phyloP scores from a whole-genome alignment of 495 filamentous ascomycete species.

The Bryoglossum gracile region DNA sequence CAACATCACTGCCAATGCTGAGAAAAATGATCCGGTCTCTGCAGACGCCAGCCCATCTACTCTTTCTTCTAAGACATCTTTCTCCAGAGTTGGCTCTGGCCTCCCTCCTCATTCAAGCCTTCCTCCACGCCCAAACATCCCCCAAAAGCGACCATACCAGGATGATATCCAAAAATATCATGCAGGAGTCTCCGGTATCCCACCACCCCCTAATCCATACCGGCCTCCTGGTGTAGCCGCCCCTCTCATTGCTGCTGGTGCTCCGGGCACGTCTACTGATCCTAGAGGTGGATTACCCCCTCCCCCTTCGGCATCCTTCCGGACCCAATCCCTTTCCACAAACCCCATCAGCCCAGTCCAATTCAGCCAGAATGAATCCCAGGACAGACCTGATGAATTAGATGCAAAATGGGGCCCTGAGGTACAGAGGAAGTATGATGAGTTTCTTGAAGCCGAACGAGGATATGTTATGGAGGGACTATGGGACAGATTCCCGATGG shows the following conservation, averaged over 20 bases:
- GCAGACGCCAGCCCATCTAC: constrained; percentile 25
- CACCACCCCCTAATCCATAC: constrained; percentile 36
- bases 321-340: constrained; percentile 20
- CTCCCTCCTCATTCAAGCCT: constrained; percentile 33
- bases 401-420: constrained; percentile 48
- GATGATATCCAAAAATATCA: constrained; percentile 25
- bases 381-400: constrained; percentile 13
- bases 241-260: constrained; percentile 38
- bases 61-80: constrained; percentile 31
- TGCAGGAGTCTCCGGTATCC: constrained; percentile 24
- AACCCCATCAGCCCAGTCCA: constrained; percentile 22
- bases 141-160: constrained; percentile 40
- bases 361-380: constrained; percentile 16
- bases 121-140: constrained; percentile 29
- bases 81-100: constrained; percentile 30
- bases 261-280: constrained; percentile 48
- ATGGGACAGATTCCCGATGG: constrained; percentile 87
- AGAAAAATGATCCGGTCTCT: constrained; percentile 27
- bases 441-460: constrained; percentile 73
- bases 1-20: constrained; percentile 40
- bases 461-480: constrained; percentile 78
- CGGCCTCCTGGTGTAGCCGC: constrained; percentile 29
- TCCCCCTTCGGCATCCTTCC: constrained; percentile 50
- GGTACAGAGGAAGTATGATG: constrained; percentile 68
- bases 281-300: constrained; percentile 48